Evolutionary conservation across 805 yeast species (phyloP), one percentile per base, ranked within the genome.

Genomic region (Spathaspora arborariae): DNA sequence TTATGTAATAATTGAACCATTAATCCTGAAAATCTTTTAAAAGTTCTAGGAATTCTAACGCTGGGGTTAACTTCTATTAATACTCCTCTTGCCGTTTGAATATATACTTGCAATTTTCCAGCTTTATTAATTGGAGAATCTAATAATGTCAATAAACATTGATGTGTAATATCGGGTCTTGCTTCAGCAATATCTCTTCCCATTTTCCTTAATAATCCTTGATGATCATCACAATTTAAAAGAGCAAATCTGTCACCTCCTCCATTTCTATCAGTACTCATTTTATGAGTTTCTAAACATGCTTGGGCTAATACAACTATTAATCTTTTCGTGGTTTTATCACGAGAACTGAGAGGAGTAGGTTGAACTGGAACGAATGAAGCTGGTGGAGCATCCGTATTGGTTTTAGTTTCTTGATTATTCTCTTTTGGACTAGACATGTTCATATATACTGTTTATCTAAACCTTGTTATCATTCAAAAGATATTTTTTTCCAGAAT

Each of bases 111-210:
- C 55, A 94, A 77, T 66, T 82, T 88, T 7, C 99, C 99, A 5
- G 97, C 98, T 68, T 94, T 94, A 73, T 94, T 94, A 59, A 94
- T 86, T 38, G 99, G 99, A n/a, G 97, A 88, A 66, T 94, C 99
- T 58, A 94, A 75, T 53, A 94, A 75, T 3, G 99, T 92, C 67
- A 94, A 76, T 37, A 94, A 79, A 75, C 99, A 94, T 70, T 92
- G 99, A 64, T 94, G 99, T 39, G 99, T 94, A 59, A 94, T 94
- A 66, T 94, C 99, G n/a, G 99, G 99, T 67, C 99, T 82, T 6
- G 97, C 98, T 63, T 94, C 99, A 42, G 96, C 88, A 53, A 94
- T 92, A 62, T 94, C 98, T 63, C 98, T 81, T 45, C 96, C 96
- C 96, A 92, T 89, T 64, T 90, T 92, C 65, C 92, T 85, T 58